A percentile compares a stretch with the other conserved stretches of the same genome.
Evolutionary conservation across 208 protist species (phyloP).

Genomic region (Leishmania martiniquensis): DNA sequence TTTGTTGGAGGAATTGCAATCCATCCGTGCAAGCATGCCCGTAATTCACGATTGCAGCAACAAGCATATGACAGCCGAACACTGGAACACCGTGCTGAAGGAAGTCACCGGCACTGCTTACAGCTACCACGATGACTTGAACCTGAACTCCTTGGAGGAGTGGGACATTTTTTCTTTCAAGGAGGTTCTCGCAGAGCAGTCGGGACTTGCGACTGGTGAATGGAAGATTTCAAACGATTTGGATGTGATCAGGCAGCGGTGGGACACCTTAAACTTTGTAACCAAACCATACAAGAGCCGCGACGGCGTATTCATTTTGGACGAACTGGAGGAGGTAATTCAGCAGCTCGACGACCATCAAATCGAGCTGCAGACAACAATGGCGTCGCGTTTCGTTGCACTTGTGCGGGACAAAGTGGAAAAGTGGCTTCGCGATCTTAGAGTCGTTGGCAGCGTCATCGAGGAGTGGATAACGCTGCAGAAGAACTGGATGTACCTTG

Average conservation of each 20-base stretch:
- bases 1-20: conserved; percentile 80
- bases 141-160: conserved; percentile 80
- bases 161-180: conserved; percentile 85
- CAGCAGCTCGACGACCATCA: conserved; percentile 94
- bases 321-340: conserved; percentile 91
- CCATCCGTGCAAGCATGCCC: conserved; percentile 75
- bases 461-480: conserved; percentile 97
- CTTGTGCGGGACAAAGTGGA: conserved; percentile 86
- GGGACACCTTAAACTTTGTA: conserved; percentile 75
- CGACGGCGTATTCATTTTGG: conserved; percentile 91
- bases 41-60: conserved; percentile 95
- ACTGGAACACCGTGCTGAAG: conserved; percentile 94
- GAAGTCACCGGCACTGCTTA: conserved; percentile 83
- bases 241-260: conserved; percentile 86
- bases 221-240: conserved; percentile 93
- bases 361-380: conserved; percentile 91
- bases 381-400: conserved; percentile 91
- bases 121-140: conserved; percentile 87
- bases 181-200: conserved; percentile 88
- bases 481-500: conserved; percentile 98
- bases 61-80: conserved; percentile 87
- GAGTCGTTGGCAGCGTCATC: conserved; percentile 87
- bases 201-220: conserved; percentile 92
- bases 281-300: conserved; percentile 89
- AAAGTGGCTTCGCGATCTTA: conserved; percentile 90